Evolutionary conservation across 2,329 filamentous ascomycete genomes (phyloP).

Genomic region (Chaetomiaceae sp.): DNA sequence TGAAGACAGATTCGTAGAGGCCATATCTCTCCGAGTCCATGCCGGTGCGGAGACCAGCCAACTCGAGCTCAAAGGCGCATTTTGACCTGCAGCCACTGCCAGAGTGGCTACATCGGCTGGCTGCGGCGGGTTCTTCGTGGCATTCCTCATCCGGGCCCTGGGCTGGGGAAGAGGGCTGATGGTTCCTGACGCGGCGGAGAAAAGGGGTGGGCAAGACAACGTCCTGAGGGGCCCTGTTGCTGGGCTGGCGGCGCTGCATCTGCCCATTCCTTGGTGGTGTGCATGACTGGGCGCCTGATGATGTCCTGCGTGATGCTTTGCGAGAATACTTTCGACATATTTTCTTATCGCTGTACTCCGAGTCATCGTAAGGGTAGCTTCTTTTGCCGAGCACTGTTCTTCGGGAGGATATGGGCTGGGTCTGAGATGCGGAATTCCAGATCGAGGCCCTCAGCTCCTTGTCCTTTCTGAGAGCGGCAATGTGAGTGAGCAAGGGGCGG

Average conservation of each 20-base stretch:
- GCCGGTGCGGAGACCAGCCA: constrained; percentile 33
- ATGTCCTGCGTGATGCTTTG: constrained; percentile 15
- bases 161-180: constrained; percentile 29
- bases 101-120: constrained; percentile 14
- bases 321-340: constrained; percentile 21
- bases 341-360: constrained; percentile 19
- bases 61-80: constrained; percentile 32
- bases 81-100: constrained; percentile 12
- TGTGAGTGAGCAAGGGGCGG: constrained; percentile 42
- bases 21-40: constrained; percentile 31
- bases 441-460: constrained; percentile 20
- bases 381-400: constrained; percentile 18
- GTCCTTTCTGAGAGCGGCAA: constrained; percentile 38
- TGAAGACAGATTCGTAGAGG: constrained; percentile 43
- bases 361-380: constrained; percentile 15
- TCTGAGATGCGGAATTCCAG: background rate
- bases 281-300: constrained; percentile 2
- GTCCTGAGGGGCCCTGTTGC: constrained; percentile 23
- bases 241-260: constrained; percentile 12
- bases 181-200: constrained; percentile 30
- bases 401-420: background rate
- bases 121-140: background rate
- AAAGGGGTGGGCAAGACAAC: constrained; percentile 32
- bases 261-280: constrained; percentile 12
- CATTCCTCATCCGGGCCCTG: constrained; percentile 4